A percentile compares a stretch with the other conserved stretches of the same genome.
These are phyloP conservation scores for Hanseniaspora uvarum DNA, from an alignment of 1,139 yeast genomes.

Conservation along the genomic window DNA sequence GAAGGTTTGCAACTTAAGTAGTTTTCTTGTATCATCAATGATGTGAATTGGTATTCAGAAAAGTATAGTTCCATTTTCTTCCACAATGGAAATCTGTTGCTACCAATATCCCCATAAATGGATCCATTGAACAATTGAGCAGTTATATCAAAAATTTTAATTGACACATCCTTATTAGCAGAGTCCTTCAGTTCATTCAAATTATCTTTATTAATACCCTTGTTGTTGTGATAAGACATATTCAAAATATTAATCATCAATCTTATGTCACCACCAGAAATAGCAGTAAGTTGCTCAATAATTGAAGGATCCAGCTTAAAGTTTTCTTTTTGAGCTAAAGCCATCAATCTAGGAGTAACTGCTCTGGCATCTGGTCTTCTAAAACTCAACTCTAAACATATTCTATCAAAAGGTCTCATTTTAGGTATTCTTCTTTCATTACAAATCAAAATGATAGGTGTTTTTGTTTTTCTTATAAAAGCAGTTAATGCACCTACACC, in stretches of 20 bases:
- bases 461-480: conserved; percentile 71
- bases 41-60: conserved; percentile 89
- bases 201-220: conserved; percentile 43
- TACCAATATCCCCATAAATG: conserved; percentile 42
- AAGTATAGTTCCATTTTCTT: conserved; percentile 85
- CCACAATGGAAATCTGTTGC: conserved; percentile 48
- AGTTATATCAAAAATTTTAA: conserved; percentile 87
- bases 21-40: conserved; percentile 93
- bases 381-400: conserved; percentile 73
- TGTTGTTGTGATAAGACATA: conserved; percentile 55
- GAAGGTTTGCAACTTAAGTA: conserved; percentile 58
- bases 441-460: conserved; percentile 87
- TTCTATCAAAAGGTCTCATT: conserved; percentile 89
- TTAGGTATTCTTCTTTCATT: conserved; percentile 87
- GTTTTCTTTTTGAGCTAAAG: conserved; percentile 79
- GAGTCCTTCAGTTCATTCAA: conserved; percentile 47
- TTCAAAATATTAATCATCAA: conserved; percentile 86
- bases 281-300: conserved; percentile 72
- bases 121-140: conserved; percentile 58
- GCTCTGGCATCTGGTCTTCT: conserved; percentile 79
- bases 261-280: conserved; percentile 84
- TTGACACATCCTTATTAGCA: conserved; percentile 84
- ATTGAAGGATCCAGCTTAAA: conserved; percentile 70
- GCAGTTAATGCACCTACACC: conserved; percentile 94
- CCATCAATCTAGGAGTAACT: conserved; percentile 73